Evolutionary conservation across 2,329 filamentous ascomycete genomes (phyloP).

Genomic region (Fusarium torulosum): DNA sequence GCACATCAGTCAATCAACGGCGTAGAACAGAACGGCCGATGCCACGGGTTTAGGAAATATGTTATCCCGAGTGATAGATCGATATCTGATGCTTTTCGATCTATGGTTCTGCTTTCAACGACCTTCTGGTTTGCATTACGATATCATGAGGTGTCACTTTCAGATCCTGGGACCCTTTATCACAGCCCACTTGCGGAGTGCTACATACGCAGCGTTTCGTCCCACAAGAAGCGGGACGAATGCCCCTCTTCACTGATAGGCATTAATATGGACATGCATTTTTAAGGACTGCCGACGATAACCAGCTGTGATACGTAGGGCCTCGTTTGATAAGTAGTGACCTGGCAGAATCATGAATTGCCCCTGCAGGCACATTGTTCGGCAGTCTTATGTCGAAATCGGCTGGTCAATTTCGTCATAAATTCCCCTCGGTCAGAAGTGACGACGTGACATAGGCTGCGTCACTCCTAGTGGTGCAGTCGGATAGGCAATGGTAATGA

Average conservation of each 20-base stretch:
- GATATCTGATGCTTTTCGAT: background rate
- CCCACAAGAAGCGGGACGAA: slow-evolving; percentile 43
- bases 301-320: slow-evolving; percentile 14
- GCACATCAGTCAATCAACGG: slow-evolving; percentile 25
- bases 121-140: slow-evolving; percentile 21
- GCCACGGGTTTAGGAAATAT: slow-evolving; percentile 1
- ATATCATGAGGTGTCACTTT: slow-evolving; percentile 37
- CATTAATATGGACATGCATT: slow-evolving; percentile 24
- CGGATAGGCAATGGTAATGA: slow-evolving; percentile 24
- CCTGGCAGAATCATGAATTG: slow-evolving; percentile 15
- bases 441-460: slow-evolving; percentile 35
- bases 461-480: slow-evolving; percentile 37
- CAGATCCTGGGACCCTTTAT: slow-evolving; percentile 38
- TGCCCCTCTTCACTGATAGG: slow-evolving; percentile 44
- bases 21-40: slow-evolving; percentile 8
- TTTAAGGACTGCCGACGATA: slow-evolving; percentile 21
- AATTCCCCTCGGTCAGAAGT: slow-evolving; percentile 4
- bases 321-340: slow-evolving; percentile 13
- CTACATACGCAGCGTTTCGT: slow-evolving; percentile 21
- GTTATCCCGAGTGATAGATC: slow-evolving; percentile 3
- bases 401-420: slow-evolving; percentile 26
- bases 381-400: slow-evolving; percentile 25
- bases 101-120: background rate
- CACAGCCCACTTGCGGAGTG: slow-evolving; percentile 36
- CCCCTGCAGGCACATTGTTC: slow-evolving; percentile 2